A percentile compares a stretch with the other conserved stretches of the same genome.
phyloP scores from a whole-genome alignment of 2,329 filamentous ascomycete species.

The Hypoxylon sp. region DNA sequence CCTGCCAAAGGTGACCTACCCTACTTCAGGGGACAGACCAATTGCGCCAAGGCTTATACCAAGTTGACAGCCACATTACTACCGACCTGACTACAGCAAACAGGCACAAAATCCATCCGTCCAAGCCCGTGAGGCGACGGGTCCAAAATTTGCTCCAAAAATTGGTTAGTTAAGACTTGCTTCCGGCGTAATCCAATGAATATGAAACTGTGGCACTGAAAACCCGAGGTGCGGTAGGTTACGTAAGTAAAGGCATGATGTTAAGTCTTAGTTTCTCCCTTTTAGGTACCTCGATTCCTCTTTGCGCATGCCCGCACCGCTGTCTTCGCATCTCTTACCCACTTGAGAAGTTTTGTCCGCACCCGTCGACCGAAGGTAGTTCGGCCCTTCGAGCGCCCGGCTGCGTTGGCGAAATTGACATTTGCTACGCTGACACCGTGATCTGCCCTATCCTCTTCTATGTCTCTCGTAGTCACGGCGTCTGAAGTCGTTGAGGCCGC shows the following conservation, averaged over 20 bases:
- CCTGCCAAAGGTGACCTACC: slow-evolving; percentile 50
- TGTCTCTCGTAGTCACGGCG: background rate
- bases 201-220: slow-evolving; percentile 38
- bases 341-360: slow-evolving; percentile 48
- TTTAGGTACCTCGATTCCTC: slow-evolving; percentile 35
- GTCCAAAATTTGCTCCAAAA: slow-evolving; percentile 51
- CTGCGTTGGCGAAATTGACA: slow-evolving; percentile 24
- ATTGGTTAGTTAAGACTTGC: slow-evolving; percentile 41
- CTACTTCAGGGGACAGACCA: slow-evolving; percentile 47
- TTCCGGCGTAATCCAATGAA: slow-evolving; percentile 50
- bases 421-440: slow-evolving; percentile 28
- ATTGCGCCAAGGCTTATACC: slow-evolving; percentile 50
- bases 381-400: slow-evolving; percentile 11
- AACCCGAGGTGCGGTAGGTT: slow-evolving; percentile 33
- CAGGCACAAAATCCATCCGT: slow-evolving; percentile 44
- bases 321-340: slow-evolving; percentile 49
- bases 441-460: slow-evolving; percentile 13
- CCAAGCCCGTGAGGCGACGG: slow-evolving; percentile 36
- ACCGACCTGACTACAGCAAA: slow-evolving; percentile 43
- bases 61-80: slow-evolving; percentile 48
- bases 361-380: slow-evolving; percentile 47
- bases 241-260: slow-evolving; percentile 21
- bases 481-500: slow-evolving; percentile 11
- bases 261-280: slow-evolving; percentile 1
- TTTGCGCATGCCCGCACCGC: slow-evolving; percentile 45